A percentile compares a stretch with the other conserved stretches of the same genome.
These are phyloP conservation scores for Hygrophorus pudorinus DNA, from an alignment of 768 basidiomycete species.

Conservation along the genomic window DNA sequence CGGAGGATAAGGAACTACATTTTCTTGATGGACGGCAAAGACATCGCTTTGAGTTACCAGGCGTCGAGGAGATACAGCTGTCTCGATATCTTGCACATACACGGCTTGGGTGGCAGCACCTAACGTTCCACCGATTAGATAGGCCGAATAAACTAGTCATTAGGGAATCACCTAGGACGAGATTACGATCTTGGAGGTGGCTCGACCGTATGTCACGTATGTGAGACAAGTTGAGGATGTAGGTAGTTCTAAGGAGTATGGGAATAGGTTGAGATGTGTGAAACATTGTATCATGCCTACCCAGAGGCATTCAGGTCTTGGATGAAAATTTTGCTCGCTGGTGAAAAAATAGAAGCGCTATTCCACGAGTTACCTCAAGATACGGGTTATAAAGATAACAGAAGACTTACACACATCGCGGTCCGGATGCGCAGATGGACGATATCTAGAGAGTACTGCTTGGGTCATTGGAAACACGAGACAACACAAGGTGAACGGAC, in stretches of 20 bases:
- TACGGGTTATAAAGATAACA: background rate
- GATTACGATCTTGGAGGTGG: conserved; percentile 34
- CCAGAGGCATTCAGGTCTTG: conserved; percentile 30
- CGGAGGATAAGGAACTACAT: conserved; percentile 25
- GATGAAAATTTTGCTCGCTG: conserved; percentile 39
- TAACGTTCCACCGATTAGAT: conserved; percentile 14
- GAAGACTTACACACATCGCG: conserved; percentile 35
- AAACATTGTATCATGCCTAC: conserved; percentile 19
- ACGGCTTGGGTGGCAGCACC: conserved; percentile 46
- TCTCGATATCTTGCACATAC: conserved; percentile 40
- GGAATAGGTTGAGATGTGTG: background rate
- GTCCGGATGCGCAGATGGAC: conserved; percentile 38
- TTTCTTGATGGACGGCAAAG: conserved; percentile 44
- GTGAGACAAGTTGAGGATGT: conserved; percentile 24
- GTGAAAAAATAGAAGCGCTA: conserved; percentile 51
- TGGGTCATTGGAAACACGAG: conserved; percentile 4
- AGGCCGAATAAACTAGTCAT: background rate
- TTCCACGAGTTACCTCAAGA: conserved; percentile 11
- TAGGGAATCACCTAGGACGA: conserved; percentile 39
- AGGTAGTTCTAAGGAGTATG: conserved; percentile 10
- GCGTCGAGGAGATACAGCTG: conserved; percentile 21
- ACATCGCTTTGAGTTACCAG: conserved; percentile 54
- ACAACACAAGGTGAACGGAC: conserved; percentile 17
- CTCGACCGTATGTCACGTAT: conserved; percentile 45
- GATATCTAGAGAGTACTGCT: conserved; percentile 32